Percentiles rank a stretch among this genome's conserved stretches.
Conservation (phyloP, 768 basidiomycete species). For the Panaeolus cyanescens region DNA sequence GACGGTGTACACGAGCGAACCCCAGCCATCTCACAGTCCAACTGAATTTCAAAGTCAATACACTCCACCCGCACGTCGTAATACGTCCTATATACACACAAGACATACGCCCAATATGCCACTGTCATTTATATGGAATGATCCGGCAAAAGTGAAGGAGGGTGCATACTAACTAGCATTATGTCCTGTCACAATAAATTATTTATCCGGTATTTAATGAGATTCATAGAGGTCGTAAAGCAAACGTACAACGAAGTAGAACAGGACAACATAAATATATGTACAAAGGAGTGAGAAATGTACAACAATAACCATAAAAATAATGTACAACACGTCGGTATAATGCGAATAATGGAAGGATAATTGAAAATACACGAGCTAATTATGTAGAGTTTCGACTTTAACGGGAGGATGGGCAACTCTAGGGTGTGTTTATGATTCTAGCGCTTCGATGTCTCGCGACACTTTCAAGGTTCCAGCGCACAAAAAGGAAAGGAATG, state of each 20-base stretch:
- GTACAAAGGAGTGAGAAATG: neutral
- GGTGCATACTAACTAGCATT: no score
- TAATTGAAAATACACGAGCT: neutral
- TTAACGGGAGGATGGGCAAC: neutral
- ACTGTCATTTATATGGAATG: no score
- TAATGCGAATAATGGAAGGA: neutral
- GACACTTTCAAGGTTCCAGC: slow-evolving; percentile 1
- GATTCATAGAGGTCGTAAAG: neutral
- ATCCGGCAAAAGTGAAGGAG: no score
- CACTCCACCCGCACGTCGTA: no score
- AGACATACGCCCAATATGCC: no score
- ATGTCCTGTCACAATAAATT: no score
- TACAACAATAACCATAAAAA: slow-evolving; percentile 2
- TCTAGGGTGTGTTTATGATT: neutral
- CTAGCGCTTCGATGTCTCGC: neutral
- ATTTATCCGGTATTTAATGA: neutral
- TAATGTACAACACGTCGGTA: neutral
- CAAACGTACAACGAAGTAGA: neutral
- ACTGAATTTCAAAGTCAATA: no score
- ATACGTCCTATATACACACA: no score
- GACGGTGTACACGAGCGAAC: no score
- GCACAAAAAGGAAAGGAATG: neutral
- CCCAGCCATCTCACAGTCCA: no score
- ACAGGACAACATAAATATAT: neutral
- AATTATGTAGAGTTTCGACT: neutral